phyloP scores from a whole-genome alignment of 495 filamentous ascomycete species.

The Paragyromitra xinjiangensis region DNA sequence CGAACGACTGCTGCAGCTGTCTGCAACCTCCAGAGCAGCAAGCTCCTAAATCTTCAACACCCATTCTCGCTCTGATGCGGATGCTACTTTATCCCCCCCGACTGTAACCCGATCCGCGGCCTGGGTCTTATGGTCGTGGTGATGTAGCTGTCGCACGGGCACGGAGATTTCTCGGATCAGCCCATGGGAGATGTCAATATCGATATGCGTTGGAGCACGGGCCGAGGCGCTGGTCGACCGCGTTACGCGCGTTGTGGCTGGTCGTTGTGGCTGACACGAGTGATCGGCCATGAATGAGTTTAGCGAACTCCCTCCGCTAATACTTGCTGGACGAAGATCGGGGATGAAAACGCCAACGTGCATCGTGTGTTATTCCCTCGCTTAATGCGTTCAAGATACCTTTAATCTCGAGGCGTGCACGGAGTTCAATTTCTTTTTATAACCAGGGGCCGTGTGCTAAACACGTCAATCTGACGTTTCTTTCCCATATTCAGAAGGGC shows the following conservation, averaged over 20 bases:
- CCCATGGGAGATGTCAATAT: no score
- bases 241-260: slow-evolving; percentile 43
- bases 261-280: slow-evolving; percentile 31
- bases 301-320: background rate
- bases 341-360: background rate
- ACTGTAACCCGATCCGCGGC: slow-evolving; percentile 20
- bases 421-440: background rate
- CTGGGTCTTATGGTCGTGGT: slow-evolving; percentile 2
- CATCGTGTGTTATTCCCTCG: background rate
- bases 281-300: slow-evolving; percentile 30
- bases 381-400: background rate
- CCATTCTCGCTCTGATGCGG: background rate
- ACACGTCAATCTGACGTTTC: slow-evolving; percentile 21
- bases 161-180: background rate
- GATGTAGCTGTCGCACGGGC: slow-evolving; percentile 15
- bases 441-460: background rate
- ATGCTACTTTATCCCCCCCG: background rate
- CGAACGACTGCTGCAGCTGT: slow-evolving; percentile 5
- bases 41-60: background rate
- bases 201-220: background rate
- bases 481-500: background rate
- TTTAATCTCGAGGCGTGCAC: slow-evolving; percentile 4
- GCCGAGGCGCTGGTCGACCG: slow-evolving; percentile 1
- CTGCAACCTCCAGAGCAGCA: background rate
- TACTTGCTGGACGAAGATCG: slow-evolving; percentile 20